Conservation (phyloP, 1,284 basidiomycete species). For the Leccinum griseonigrum region DNA sequence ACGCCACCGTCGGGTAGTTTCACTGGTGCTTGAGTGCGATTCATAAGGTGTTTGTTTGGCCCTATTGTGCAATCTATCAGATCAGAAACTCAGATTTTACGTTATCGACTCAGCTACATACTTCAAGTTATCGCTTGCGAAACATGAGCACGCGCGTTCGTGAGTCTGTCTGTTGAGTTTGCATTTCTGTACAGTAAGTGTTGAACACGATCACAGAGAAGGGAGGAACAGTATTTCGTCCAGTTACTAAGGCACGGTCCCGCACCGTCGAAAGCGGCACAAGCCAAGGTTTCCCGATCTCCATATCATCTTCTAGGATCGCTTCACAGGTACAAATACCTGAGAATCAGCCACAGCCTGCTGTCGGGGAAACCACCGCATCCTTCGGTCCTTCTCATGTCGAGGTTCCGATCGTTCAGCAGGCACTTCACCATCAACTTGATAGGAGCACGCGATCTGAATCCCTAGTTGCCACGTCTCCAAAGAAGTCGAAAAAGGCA, state of each 20-base stretch:
- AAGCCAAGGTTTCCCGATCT: conserved; percentile 25
- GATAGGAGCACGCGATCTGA: conserved; percentile 15
- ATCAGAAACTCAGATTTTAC: background rate
- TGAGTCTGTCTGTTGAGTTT: conserved; percentile 40
- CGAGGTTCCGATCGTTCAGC: conserved; percentile 8
- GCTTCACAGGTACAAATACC: conserved; percentile 1
- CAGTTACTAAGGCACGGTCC: conserved; percentile 54
- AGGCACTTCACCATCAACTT: conserved; percentile 1
- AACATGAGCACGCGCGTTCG: conserved; percentile 75
- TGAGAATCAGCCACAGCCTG: background rate
- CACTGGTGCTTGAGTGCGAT: conserved; percentile 30
- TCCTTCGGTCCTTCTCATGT: background rate
- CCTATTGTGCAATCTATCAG: conserved; percentile 19
- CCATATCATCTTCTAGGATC: conserved; percentile 19
- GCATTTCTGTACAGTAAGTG: background rate
- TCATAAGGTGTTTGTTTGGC: conserved; percentile 30
- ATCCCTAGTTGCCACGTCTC: conserved; percentile 10
- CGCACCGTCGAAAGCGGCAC: conserved; percentile 27
- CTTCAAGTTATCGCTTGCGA: background rate
- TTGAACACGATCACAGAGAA: conserved; percentile 50
- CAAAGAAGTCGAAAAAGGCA: conserved; percentile 26
- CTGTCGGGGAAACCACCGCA: conserved; percentile 3
- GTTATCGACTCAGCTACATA: background rate
- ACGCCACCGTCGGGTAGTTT: conserved; percentile 51
- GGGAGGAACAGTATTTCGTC: conserved; percentile 65